Percentiles rank a stretch among this genome's conserved stretches.
Conservation (phyloP, 352 stramenopile species). For the Phytophthora fragariae region DNA sequence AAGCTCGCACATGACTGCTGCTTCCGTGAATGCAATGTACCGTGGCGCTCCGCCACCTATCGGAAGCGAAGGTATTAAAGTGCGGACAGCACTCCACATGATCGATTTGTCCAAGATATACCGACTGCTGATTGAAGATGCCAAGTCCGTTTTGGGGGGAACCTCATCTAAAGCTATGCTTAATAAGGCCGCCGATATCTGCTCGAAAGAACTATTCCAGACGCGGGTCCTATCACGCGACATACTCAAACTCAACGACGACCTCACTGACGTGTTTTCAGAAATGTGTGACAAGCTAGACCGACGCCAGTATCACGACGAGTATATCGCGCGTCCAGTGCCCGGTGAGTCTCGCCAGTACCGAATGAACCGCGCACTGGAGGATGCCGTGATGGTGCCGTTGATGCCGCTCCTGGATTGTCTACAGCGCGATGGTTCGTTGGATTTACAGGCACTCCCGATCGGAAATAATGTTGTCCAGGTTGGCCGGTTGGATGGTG, state of each 20-base stretch:
- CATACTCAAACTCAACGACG: slow-evolving; percentile 43
- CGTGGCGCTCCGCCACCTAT: slow-evolving; percentile 7
- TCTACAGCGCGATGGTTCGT: slow-evolving; percentile 27
- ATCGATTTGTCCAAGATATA: slow-evolving; percentile 37
- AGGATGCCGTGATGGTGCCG: slow-evolving; percentile 32
- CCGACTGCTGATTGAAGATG: slow-evolving; percentile 36
- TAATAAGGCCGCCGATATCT: slow-evolving; percentile 29
- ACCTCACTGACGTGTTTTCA: slow-evolving; percentile 40
- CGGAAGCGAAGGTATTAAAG: slow-evolving; percentile 19
- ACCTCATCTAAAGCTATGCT: slow-evolving; percentile 34
- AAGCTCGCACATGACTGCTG: slow-evolving; percentile 29
- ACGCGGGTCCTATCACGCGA: slow-evolving; percentile 45
- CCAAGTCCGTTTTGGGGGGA: slow-evolving; percentile 32
- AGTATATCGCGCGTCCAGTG: slow-evolving; percentile 9
- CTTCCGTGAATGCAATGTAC: slow-evolving; percentile 35
- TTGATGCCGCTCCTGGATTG: slow-evolving; percentile 38
- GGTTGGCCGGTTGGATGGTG: not conserved
- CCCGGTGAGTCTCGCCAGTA: slow-evolving; percentile 21
- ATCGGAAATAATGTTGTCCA: not conserved
- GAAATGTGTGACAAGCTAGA: slow-evolving; percentile 38
- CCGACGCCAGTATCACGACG: slow-evolving; percentile 23
- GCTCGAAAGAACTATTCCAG: slow-evolving; percentile 31
- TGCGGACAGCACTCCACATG: slow-evolving; percentile 31
- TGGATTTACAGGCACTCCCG: slow-evolving; percentile 3
- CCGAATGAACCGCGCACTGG: slow-evolving; percentile 18